Evolutionary conservation across 345 rosid species (phyloP), one percentile per base, ranked within the genome.

Genomic region (Brassica cretica): DNA sequence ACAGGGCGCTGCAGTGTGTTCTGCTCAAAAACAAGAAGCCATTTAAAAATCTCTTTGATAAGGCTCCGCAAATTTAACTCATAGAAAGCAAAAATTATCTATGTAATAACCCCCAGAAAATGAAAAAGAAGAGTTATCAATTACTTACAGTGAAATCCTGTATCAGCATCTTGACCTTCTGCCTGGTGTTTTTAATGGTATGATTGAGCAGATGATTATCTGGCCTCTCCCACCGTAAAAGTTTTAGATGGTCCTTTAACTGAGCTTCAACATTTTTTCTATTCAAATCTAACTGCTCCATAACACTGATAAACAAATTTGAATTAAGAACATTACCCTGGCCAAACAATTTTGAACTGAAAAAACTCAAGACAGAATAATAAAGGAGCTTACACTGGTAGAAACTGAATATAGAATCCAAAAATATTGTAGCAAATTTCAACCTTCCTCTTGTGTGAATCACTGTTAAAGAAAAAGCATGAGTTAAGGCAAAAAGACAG

Each of bases 341-440:
- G 33, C 30, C 11, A 37, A 66, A 76, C 32, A 67, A 56, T 59
- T 66, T 29, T 58, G 55, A 77, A 67, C 64, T 32, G 51, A 76
- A 55, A 75, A 32, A 60, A 18, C 37, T 18, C 24, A 65, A n/a
- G 49, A 72, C 10, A 69, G 16, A 64, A 27, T 6, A 19, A 12
- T 14, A 55, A 41, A 64, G 67, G 58, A 78, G 81, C 91, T 89
- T 80, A 92, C 98, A 77, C 69, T 3, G 99, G 98, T 83, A 91
- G 89, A 82, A 89, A 88, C 79, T 95, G 99, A 73, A 89, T 80
- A 71, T 91, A 89, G 85, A 88, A 87, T 60, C 99, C 99, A 81
- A 88, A 91, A 37, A 87, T 51, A 78, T 95, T 95, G 90, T 91
- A 94, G 67, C 94, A 80, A 60, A 93, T 88, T 76, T 81, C 85